Conservation (phyloP, 148 eudicot genomes). For the Camellia granthamiana region DNA sequence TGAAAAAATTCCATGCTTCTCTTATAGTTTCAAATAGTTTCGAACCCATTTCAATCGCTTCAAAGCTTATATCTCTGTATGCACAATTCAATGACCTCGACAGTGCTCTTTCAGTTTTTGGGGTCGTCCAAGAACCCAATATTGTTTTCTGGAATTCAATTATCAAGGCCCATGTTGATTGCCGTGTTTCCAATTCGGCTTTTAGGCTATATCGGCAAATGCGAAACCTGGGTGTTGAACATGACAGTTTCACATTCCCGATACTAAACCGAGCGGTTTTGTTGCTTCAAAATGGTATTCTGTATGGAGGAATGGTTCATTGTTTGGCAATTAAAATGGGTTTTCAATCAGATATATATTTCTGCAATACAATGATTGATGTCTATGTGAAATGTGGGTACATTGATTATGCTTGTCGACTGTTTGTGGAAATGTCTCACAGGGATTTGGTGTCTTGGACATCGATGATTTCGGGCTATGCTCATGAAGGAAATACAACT, state of each 20-base stretch:
- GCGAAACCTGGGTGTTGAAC: constrained; percentile 28
- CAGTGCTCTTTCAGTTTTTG: constrained; percentile 22
- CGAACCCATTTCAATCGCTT: constrained; percentile 11
- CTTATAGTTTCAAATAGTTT: constrained; percentile 15
- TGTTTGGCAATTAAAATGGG: constrained; percentile 31
- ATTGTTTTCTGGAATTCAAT: constrained; percentile 29
- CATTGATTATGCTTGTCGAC: constrained; percentile 25
- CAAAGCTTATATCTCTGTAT: constrained; percentile 27
- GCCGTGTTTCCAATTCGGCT: constrained; percentile 17
- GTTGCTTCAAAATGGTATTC: constrained; percentile 13
- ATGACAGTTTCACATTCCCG: constrained; percentile 38
- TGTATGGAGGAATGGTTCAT: constrained; percentile 20
- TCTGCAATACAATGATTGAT: constrained; percentile 34
- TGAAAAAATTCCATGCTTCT: constrained; percentile 26
- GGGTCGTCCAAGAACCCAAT: constrained; percentile 12
- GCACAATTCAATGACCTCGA: constrained; percentile 17
- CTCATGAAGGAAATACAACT: constrained; percentile 25
- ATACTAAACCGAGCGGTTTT: constrained; percentile 22
- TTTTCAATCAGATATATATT: constrained; percentile 28
- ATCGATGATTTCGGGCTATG: constrained; percentile 45
- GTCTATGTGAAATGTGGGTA: constrained; percentile 36
- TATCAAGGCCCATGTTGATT: constrained; percentile 30
- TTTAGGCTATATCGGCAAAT: constrained; percentile 22
- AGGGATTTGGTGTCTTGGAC: constrained; percentile 75
- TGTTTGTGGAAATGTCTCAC: constrained; percentile 62